Percentiles rank a stretch among this genome's conserved stretches.
phyloP scores from a whole-genome alignment of 345 rosid genomes.

The Excoecaria cochinchinensis region DNA sequence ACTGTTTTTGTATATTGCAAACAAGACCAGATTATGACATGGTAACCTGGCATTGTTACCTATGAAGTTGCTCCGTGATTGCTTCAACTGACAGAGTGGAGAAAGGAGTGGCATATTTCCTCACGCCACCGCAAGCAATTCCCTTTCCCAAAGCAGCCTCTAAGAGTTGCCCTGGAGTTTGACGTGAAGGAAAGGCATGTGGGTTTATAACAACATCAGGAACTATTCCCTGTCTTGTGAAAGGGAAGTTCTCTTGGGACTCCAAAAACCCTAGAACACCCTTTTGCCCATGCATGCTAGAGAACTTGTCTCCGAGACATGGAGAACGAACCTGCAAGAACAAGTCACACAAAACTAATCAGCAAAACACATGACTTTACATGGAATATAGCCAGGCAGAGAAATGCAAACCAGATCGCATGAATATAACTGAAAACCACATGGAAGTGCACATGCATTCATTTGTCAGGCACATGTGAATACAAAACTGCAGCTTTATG shows the following conservation, averaged over 20 bases:
- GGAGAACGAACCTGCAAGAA: slow-evolving; percentile 72
- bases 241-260: slow-evolving; percentile 88
- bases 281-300: slow-evolving; percentile 98
- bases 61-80: slow-evolving; percentile 84
- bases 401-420: not conserved
- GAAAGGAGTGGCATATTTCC: slow-evolving; percentile 88
- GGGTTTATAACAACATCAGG: slow-evolving; percentile 90
- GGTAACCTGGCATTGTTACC: slow-evolving; percentile 34
- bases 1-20: not conserved
- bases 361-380: not conserved
- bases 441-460: not conserved
- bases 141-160: slow-evolving; percentile 96
- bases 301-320: slow-evolving; percentile 88
- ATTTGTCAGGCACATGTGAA: not conserved
- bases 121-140: slow-evolving; percentile 76
- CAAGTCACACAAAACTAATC: not conserved
- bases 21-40: not conserved
- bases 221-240: slow-evolving; percentile 87
- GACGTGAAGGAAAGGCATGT: slow-evolving; percentile 91
- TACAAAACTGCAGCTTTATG: too few species aligned
- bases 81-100: slow-evolving; percentile 65
- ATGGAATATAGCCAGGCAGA: not conserved
- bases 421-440: not conserved
- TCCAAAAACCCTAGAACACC: slow-evolving; percentile 90
- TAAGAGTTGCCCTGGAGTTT: slow-evolving; percentile 89